A percentile compares a stretch with the other conserved stretches of the same genome.
Evolutionary conservation across 2,329 filamentous ascomycete genomes (phyloP).

Genomic region (Beauveria sp.): DNA sequence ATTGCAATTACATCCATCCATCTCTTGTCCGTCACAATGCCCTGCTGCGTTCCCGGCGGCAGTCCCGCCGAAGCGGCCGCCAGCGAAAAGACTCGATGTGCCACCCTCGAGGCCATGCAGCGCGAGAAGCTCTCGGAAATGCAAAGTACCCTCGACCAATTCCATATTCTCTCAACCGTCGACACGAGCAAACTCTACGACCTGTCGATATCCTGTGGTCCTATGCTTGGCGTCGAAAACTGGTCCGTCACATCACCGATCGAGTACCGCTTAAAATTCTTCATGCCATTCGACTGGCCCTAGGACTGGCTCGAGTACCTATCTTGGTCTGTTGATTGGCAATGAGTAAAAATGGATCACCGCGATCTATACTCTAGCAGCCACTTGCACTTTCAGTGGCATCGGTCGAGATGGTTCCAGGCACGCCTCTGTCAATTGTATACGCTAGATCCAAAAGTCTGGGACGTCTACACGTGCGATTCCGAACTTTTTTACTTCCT

Average conservation of each 20-base stretch:
- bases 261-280: not conserved
- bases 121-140: not conserved
- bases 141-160: not conserved
- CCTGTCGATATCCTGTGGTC: not conserved
- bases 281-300: not conserved
- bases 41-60: not conserved
- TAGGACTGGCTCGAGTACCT: not conserved
- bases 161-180: not conserved
- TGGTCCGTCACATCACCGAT: not conserved
- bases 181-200: not conserved
- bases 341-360: not conserved
- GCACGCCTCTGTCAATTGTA: not conserved
- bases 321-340: not conserved
- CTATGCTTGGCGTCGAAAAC: not conserved
- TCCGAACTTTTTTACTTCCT: not conserved
- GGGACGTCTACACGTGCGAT: not conserved
- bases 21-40: not conserved
- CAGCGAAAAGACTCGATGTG: not conserved
- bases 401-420: not conserved
- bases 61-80: not conserved
- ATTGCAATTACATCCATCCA: no score
- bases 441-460: not conserved
- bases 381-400: not conserved
- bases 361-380: not conserved
- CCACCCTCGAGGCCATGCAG: not conserved